These are phyloP conservation scores for Lobosporangium transversale DNA, from an alignment of 192 early-diverging fungal genomes.

Conservation along the genomic window DNA sequence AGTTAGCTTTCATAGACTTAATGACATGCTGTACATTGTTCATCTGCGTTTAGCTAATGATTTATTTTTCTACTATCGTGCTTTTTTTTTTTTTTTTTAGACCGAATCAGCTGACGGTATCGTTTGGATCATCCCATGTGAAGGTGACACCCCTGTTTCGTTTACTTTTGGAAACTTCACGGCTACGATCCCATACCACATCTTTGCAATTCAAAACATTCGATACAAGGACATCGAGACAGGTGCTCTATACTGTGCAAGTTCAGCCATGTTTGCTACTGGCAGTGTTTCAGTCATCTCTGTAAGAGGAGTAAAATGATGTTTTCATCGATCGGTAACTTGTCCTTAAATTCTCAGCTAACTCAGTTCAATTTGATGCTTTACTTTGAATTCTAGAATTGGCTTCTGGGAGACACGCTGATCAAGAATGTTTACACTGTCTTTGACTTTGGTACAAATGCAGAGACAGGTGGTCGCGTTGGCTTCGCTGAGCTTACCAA, in stretches of 20 bases:
- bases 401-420: constrained; percentile 62
- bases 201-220: constrained; percentile 50
- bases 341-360: no score
- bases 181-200: constrained; percentile 20
- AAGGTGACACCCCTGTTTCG: constrained; percentile 10
- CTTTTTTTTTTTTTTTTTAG: not conserved
- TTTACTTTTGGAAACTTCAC: constrained; percentile 37
- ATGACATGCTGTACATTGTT: no score
- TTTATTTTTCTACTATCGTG: not conserved
- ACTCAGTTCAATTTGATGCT: no score
- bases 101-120: not conserved
- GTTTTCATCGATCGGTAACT: no score
- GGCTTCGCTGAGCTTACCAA: constrained; percentile 53
- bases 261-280: constrained; percentile 28
- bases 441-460: constrained; percentile 58
- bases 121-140: constrained; percentile 58
- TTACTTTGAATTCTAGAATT: no score
- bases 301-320: no score
- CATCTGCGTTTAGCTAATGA: not conserved
- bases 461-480: constrained; percentile 37
- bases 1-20: no score
- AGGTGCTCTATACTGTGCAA: constrained; percentile 29
- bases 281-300: not conserved
- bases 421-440: constrained; percentile 61
- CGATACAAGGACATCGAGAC: constrained; percentile 1